phyloP scores from a whole-genome alignment of 2,329 filamentous ascomycete genomes.

The Colletotrichum zoysiae region DNA sequence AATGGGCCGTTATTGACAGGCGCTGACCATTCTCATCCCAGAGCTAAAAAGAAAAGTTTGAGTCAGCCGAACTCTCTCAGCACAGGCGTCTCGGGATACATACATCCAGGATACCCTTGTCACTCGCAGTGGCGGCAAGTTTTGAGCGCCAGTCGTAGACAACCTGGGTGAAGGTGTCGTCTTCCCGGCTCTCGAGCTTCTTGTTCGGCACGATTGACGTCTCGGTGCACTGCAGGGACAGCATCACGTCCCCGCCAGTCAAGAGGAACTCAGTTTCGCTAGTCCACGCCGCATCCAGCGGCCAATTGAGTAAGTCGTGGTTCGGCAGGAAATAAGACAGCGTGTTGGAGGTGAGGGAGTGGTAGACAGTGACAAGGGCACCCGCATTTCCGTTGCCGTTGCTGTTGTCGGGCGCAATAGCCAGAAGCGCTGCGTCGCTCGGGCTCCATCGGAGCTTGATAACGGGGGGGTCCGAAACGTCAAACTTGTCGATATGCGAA shows the following conservation, averaged over 20 bases:
- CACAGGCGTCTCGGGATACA: constrained; percentile 48
- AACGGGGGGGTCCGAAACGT: constrained; percentile 70
- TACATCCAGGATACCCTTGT: constrained; percentile 72
- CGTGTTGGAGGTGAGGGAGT: constrained; percentile 57
- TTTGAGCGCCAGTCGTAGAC: constrained; percentile 67
- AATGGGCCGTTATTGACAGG: constrained; percentile 69
- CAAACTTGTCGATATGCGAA: constrained; percentile 63
- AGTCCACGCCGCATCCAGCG: constrained; percentile 71
- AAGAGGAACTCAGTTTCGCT: constrained; percentile 69
- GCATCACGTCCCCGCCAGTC: constrained; percentile 68
- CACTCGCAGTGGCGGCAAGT: constrained; percentile 69
- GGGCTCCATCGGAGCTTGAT: constrained; percentile 74
- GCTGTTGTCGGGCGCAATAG: constrained; percentile 66
- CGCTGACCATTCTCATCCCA: constrained; percentile 68
- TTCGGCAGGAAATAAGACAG: constrained; percentile 62
- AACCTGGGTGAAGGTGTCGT: constrained; percentile 67
- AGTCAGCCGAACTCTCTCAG: constrained; percentile 25
- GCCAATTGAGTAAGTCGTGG: constrained; percentile 64
- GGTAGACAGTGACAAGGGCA: constrained; percentile 68
- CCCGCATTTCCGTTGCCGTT: constrained; percentile 50
- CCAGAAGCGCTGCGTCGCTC: constrained; percentile 65
- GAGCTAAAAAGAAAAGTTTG: constrained; percentile 53
- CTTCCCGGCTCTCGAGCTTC: constrained; percentile 65
- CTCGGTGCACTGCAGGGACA: constrained; percentile 62
- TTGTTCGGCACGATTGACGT: constrained; percentile 59